Percentiles rank a stretch among this genome's conserved stretches.
phyloP scores from a whole-genome alignment of 768 basidiomycete genomes.

The Suillus weaverae region DNA sequence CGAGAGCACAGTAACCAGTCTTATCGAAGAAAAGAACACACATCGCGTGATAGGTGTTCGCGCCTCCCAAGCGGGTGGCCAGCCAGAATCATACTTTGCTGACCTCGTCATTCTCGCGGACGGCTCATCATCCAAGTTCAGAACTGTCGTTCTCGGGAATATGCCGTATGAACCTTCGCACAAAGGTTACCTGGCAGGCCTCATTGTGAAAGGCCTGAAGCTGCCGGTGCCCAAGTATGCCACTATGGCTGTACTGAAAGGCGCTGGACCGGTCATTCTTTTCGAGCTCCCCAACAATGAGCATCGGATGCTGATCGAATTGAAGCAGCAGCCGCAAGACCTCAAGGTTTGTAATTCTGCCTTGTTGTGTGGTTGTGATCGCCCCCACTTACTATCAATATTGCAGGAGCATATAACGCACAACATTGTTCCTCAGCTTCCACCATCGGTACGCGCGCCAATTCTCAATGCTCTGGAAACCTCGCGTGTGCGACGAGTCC shows the following conservation, averaged over 20 bases:
- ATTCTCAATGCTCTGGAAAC: conserved; percentile 61
- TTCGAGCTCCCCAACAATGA: conserved; percentile 84
- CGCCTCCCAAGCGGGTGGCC: conserved; percentile 41
- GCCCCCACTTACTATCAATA: not conserved
- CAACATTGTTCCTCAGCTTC: conserved; percentile 76
- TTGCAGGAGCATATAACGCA: conserved; percentile 58
- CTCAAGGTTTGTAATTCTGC: conserved; percentile 50
- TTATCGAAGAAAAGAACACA: conserved; percentile 53
- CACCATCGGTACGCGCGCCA: conserved; percentile 58
- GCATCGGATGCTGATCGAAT: conserved; percentile 86
- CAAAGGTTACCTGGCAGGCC: conserved; percentile 80
- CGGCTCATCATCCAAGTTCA: conserved; percentile 89
- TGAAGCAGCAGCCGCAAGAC: conserved; percentile 76
- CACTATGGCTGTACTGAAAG: conserved; percentile 73
- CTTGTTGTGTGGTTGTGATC: not conserved
- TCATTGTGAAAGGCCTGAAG: conserved; percentile 68
- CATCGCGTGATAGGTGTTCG: conserved; percentile 12
- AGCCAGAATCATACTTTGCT: conserved; percentile 56
- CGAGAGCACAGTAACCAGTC: conserved; percentile 73
- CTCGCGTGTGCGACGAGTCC: conserved; percentile 83
- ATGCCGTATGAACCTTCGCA: conserved; percentile 46
- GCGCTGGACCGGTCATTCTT: conserved; percentile 77
- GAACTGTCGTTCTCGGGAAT: conserved; percentile 53
- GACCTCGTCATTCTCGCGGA: conserved; percentile 83
- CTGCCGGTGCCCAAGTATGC: conserved; percentile 70